Percentiles rank a stretch among this genome's conserved stretches.
Evolutionary conservation across 2,329 filamentous ascomycete genomes (phyloP).

Genomic region (Penicillium sp.): DNA sequence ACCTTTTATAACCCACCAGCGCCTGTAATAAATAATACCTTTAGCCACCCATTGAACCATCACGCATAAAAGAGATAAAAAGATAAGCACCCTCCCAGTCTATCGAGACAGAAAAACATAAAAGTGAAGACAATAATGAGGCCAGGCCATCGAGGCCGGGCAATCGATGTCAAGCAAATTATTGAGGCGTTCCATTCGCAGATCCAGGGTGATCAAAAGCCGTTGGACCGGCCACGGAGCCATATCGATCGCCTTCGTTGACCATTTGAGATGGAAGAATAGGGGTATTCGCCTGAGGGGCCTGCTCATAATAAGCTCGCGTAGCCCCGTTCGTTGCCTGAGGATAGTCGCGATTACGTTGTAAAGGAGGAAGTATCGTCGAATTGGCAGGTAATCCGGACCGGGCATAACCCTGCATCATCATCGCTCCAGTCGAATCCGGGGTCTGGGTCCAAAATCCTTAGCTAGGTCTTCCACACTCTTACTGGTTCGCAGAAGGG

Average conservation of each 20-base stretch:
- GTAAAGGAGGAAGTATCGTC: slow-evolving; percentile 37
- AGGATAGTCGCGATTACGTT: slow-evolving; percentile 31
- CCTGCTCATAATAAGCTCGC: slow-evolving; percentile 35
- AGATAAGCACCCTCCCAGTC: slow-evolving; percentile 26
- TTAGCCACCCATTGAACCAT: slow-evolving; percentile 24
- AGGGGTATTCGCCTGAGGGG: slow-evolving; percentile 32
- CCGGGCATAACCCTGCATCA: slow-evolving; percentile 36
- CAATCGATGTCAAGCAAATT: slow-evolving; percentile 13
- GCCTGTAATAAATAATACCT: slow-evolving; percentile 22
- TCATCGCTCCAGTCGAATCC: slow-evolving; percentile 37
- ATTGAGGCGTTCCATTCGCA: slow-evolving; percentile 34
- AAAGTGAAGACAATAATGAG: slow-evolving; percentile 9
- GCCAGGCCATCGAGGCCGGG: neutral
- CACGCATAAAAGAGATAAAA: slow-evolving; percentile 15
- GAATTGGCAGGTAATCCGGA: slow-evolving; percentile 34
- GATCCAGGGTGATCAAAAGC: slow-evolving; percentile 33
- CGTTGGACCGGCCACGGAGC: slow-evolving; percentile 25
- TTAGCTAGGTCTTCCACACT: slow-evolving; percentile 27
- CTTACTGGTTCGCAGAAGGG: slow-evolving; percentile 26
- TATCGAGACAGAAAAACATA: slow-evolving; percentile 31
- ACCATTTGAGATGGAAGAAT: slow-evolving; percentile 37
- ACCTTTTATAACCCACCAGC: slow-evolving; percentile 20
- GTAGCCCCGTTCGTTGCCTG: slow-evolving; percentile 28
- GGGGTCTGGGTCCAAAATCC: slow-evolving; percentile 32
- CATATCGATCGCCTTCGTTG: slow-evolving; percentile 34